Evolutionary conservation across 441 rosid species (phyloP), one percentile per base, ranked within the genome.

Genomic region (Populus tomentosa): DNA sequence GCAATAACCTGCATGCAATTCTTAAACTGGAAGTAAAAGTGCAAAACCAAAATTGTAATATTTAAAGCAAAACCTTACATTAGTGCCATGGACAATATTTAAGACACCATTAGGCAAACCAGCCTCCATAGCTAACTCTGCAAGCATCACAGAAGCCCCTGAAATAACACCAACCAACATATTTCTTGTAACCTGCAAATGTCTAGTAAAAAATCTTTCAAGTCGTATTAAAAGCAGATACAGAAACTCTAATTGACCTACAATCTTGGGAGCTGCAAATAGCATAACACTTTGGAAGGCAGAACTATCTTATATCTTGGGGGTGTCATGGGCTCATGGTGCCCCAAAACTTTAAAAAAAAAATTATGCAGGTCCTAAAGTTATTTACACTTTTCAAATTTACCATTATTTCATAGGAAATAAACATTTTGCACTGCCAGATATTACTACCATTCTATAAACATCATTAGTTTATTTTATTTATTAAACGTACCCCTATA

Each of bases 41-140:
- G 63, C 59, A 69, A 42, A 79, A 46, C 18, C 59, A 30, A 26
- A 38, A 7, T 30, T 8, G 72, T 24, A 64, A 8, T 42, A 32
- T 21, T 74, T 14, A 59, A 77, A 46, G 30, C 61, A 28, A 79
- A 82, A 84, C 56, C 90, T n/a, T 87, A 94, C 98, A 79, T 85
- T 86, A 75, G 95, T 90, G 46, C 98, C 98, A 74, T 95, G 98
- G 67, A 93, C 92, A 75, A 95, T 84, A 82, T 93, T 93, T 71
- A 95, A 86, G 78, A 95, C 97, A 75, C 98, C 98, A 70, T 85
- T 64, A 70, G 98, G 98, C 85, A 94, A 86, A 75, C 98, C 98
- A 71, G 98, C 98, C 83, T 94, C 97, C 89, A 90, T 86, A 69
- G 96, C 98, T 82, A 95, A 85, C 83, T 93, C 96, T 0, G 98